Evolutionary conservation across 257 asterid genomes (phyloP), one percentile per base, ranked within the genome.

Genomic region (Nicotiana tabacum): DNA sequence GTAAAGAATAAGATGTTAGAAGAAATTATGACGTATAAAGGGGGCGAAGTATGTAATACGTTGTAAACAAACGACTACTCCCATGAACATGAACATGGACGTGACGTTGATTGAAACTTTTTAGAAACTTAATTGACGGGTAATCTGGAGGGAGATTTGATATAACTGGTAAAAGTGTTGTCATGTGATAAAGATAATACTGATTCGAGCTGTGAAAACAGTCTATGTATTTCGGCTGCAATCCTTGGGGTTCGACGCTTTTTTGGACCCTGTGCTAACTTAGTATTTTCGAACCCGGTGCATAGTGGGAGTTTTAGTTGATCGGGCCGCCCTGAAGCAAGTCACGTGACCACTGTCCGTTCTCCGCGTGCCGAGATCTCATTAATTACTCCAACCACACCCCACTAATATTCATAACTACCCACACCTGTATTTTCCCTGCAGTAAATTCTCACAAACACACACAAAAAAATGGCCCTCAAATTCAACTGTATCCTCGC

Each of bases 391-490:
- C 51, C 51, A 8, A 2, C 51, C 11, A 9, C 51, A 57, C 2
- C 16, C 33, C 33, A 18, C 29, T 7, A 6, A 58, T 17, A 18
- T 58, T 57, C 64, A 16, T 17, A 58, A 58, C 29, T 17, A 18
- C 65, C 11, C 29, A 58, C 18, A 9, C 69, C 69, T 4, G 24
- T 15, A 64, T 29, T 12, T 62, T 5, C 61, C 61, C 61, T 18
- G 24, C 79, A 48, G 24, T 74, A 15, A 15, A 74, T 48, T 48
- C 80, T 51, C 80, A 29, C 33, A 7, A 55, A 16, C 48, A 0
- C 74, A 7, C 13, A 37, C 10, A 37, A 4, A 65, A 48, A 85
- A 76, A 88, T 88, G 90, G 85, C 84, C 32, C 77, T 27, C 6
- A 58, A 72, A 83, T 65, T 78, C 85, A n/a, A 6, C 21, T 4